Percentiles rank a stretch among this genome's conserved stretches.
phyloP scores from a whole-genome alignment of 2,329 filamentous ascomycete species.

The Epichloe bromicola region DNA sequence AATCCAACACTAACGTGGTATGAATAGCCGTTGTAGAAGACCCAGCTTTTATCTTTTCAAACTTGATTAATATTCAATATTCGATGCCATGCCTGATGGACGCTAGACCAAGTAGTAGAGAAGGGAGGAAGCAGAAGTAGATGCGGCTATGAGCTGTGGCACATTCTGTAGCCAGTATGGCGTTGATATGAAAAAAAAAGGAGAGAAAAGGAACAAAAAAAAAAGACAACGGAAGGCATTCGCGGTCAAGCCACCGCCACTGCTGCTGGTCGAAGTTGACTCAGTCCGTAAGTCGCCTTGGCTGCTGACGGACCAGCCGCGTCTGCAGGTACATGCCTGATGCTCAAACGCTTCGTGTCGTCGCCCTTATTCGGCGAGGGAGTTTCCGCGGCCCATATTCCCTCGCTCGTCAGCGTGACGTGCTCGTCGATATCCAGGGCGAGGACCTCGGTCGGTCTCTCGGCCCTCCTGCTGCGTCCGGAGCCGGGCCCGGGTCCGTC shows the following conservation, averaged over 20 bases:
- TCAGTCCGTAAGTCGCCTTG: neutral
- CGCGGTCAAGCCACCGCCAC: neutral
- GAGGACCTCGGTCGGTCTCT: constrained; percentile 25
- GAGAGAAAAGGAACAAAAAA: no score
- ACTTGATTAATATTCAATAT: no score
- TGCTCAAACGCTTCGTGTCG: neutral
- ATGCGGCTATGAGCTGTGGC: neutral
- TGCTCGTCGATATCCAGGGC: constrained; percentile 30
- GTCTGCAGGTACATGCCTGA: neutral
- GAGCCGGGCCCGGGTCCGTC: constrained; percentile 1
- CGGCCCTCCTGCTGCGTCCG: constrained; percentile 5
- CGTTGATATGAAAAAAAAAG: no score
- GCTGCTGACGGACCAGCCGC: neutral
- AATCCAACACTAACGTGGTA: no score
- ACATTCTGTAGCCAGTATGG: neutral
- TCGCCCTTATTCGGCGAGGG: neutral
- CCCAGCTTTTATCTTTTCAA: no score
- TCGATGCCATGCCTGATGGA: no score
- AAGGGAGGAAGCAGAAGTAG: neutral
- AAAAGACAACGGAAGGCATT: neutral
- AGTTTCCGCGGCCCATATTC: constrained; percentile 16
- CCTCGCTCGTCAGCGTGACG: constrained; percentile 27
- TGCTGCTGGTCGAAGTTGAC: neutral
- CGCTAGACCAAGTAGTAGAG: no score
- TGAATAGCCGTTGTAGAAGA: no score